Base-by-base conservation (phyloP, 2,329 filamentous ascomycete genomes). In the Colletotrichum siamense region DNA sequence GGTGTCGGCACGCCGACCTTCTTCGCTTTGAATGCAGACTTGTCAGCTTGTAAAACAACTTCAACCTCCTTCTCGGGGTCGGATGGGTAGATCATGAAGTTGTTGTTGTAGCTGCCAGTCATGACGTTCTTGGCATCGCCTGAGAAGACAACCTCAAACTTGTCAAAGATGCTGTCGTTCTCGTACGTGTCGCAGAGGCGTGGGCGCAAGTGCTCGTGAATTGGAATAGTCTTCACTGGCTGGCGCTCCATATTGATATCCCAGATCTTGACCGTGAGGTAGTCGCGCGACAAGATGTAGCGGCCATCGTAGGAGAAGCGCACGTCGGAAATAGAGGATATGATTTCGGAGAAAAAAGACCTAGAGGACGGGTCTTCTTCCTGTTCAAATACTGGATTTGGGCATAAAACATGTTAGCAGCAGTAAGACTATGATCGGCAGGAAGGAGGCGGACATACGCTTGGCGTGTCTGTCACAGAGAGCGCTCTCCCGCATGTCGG, bases 61-160 rank as follows among this genome's bases (percentile, higher is more conserved):
- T 99, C 97, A 5, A 96, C 96, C 84, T 99, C 97, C 87, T 98
- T 98, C 79, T 96, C 95, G 8, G 96, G 95, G 82, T 99, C 96
- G 30, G 96, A 97, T 6, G 97, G 97, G 85, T 99, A 99, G 83
- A 99, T 99, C 97, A 99, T 99, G 90, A 99, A 99, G 88, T 99
- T 99, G 89, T 99, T 99, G 91, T 99, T 99, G 90, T 99, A 99
- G 84, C 96, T 98, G 81, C 97, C 97, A 8, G 97, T 99, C 97
- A 99, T 99, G 79, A 99, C 97, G 81, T 99, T 99, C 90, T 98
- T 98, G 52, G 96, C 95, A 85, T 99, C 96, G 28, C 97, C 97
- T 3, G 96, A 99, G 88, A 99, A 99, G 69, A 99, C 96, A 57
- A 99, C 97, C 87, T 99, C 97, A 80, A 99, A 99, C 86, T 99